Base-by-base conservation (phyloP, 805 yeast species). In the Saccharomycopsis sp. region DNA sequence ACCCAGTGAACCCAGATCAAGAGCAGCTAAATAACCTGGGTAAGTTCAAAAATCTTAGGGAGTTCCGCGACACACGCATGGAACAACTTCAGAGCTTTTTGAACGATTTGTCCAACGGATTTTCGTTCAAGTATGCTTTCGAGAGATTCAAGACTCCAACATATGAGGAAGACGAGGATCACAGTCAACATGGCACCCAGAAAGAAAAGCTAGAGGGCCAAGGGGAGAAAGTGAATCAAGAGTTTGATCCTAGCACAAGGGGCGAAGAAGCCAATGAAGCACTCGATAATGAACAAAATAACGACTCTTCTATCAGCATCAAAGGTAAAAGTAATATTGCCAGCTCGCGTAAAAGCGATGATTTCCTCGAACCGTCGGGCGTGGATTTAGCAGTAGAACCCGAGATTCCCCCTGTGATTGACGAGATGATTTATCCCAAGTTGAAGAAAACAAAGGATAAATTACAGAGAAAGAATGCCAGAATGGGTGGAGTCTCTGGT, bases 361-460 rank as follows among this genome's bases (percentile, higher is more conserved):
- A 80, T 18, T 18, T 16, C 16, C 41, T 52, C 2, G 87, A 80
- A 61, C 86, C 87, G 0, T 76, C 71, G n/a, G 85, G 83, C 0
- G 80, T 82, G 15, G 74, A 71, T 12, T 72, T 73, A 3, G 80
- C 83, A 5, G 75, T 71, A 1, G 77, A 77, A 60, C 78, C 79
- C 4, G 73, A 74, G 51, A 76, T 72, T 34, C 73, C 75, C 34
- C 84, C 85, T 1, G 69, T 80, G 51, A 67, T 80, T 14, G 77
- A 75, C 63, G 83, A 80, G 44, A 75, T 82, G 50, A 78, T 81
- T 23, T 72, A 76, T 41, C 85, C 85, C 2, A 72, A 67, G 62
- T 77, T 74, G 23, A 70, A 71, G 47, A 73, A 67, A 12, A 69
- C 72, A 2, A 41, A 47, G 12, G 47, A 44, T 34, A 44, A 24